phyloP scores from a whole-genome alignment of 176 grass and related monocot genomes.

The Themeda triandra region DNA sequence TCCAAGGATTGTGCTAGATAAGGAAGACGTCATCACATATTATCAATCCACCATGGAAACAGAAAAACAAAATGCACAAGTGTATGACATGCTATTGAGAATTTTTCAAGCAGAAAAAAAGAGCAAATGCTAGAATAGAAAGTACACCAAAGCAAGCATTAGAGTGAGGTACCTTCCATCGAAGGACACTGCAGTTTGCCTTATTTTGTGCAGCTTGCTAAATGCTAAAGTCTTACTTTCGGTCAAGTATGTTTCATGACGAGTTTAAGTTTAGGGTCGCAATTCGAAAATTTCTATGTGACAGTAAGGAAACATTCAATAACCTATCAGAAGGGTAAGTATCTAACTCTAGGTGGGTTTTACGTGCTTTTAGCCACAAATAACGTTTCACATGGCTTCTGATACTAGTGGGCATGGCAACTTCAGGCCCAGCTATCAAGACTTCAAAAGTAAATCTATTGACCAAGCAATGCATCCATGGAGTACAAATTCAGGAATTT shows the following conservation, averaged over 20 bases:
- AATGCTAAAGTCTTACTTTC: background rate
- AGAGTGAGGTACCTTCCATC: constrained; percentile 78
- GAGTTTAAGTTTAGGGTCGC: background rate
- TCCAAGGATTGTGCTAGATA: constrained; percentile 73
- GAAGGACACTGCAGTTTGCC: constrained; percentile 84
- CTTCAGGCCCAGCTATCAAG: background rate
- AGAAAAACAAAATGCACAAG: background rate
- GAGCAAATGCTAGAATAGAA: background rate
- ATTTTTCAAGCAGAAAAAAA: background rate
- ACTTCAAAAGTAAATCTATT: too few relatives aligned
- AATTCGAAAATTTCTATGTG: background rate
- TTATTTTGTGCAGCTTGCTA: constrained; percentile 22
- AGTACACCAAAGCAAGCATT: background rate
- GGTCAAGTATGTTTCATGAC: background rate
- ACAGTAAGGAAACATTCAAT: background rate
- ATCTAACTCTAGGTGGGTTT: too few relatives aligned
- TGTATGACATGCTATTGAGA: background rate
- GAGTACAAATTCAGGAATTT: too few relatives aligned
- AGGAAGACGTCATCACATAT: constrained; percentile 4
- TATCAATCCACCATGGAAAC: background rate
- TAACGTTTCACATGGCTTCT: background rate
- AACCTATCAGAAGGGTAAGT: too few relatives aligned
- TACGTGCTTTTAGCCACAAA: too few relatives aligned
- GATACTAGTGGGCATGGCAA: background rate
- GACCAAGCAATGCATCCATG: too few relatives aligned